Evolutionary conservation across 352 stramenopile genomes (phyloP).

Genomic region (Globisporangium radiosum): DNA sequence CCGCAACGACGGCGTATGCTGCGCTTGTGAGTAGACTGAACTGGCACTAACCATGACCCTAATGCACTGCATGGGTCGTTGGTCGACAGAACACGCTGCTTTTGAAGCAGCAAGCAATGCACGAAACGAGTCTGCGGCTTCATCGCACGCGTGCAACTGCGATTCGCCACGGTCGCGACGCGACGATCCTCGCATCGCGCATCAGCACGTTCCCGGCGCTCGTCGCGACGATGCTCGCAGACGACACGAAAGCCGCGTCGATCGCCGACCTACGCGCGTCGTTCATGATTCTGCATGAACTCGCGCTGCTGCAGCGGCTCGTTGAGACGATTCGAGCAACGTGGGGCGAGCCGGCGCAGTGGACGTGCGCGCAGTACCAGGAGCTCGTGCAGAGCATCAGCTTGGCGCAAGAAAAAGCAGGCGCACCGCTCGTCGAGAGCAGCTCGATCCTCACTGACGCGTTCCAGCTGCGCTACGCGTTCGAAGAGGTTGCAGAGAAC

Average conservation of each 20-base stretch:
- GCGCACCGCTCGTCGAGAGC: slow-evolving; percentile 21
- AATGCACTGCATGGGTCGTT: too few relatives aligned
- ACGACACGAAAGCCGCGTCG: slow-evolving; percentile 9
- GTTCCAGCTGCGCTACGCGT: slow-evolving; percentile 56
- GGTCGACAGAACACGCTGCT: slow-evolving; percentile 11
- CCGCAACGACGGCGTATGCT: background rate
- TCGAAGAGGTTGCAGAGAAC: slow-evolving; percentile 62
- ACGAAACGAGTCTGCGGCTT: slow-evolving; percentile 12
- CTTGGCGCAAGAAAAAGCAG: slow-evolving; percentile 42
- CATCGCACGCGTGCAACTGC: slow-evolving; percentile 15
- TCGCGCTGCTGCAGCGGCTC: slow-evolving; percentile 55
- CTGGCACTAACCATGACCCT: too few relatives aligned
- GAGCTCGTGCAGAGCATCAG: slow-evolving; percentile 49
- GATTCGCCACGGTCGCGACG: slow-evolving; percentile 22
- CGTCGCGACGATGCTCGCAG: slow-evolving; percentile 7
- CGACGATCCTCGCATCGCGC: slow-evolving; percentile 20
- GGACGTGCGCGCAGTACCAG: slow-evolving; percentile 53
- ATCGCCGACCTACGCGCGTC: slow-evolving; percentile 45
- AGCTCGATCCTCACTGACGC: slow-evolving; percentile 38
- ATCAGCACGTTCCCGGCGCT: slow-evolving; percentile 2
- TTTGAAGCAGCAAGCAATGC: slow-evolving; percentile 16
- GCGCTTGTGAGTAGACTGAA: too few relatives aligned
- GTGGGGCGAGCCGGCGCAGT: slow-evolving; percentile 42
- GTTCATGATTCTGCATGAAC: slow-evolving; percentile 68
- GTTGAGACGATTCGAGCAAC: slow-evolving; percentile 28